A percentile compares a stretch with the other conserved stretches of the same genome.
Conservation (phyloP, 2,329 filamentous ascomycete genomes). For the Cordyceps cateniannulata region DNA sequence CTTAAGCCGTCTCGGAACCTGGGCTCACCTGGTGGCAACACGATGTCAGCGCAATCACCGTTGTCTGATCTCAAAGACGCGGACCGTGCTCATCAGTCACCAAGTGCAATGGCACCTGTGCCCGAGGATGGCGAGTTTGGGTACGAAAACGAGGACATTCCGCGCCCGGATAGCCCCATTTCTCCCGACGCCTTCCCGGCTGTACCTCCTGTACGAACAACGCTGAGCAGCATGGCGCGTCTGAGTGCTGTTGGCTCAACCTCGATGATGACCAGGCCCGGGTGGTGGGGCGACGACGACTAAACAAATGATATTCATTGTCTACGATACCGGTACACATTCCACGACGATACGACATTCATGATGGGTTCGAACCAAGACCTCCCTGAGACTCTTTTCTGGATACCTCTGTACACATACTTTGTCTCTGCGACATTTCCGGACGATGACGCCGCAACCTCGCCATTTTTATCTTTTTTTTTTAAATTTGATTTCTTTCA, state of each 20-base stretch:
- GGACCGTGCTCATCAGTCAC: not conserved
- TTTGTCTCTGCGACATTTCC: not conserved
- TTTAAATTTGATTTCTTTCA: not conserved
- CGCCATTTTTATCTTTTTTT: not conserved
- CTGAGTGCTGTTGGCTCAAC: constrained; percentile 33
- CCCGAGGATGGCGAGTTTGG: constrained; percentile 14
- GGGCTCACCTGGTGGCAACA: not conserved
- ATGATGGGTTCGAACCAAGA: not conserved
- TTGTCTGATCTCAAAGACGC: not conserved
- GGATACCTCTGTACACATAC: not conserved
- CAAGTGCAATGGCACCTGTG: constrained; percentile 12
- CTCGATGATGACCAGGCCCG: constrained; percentile 22
- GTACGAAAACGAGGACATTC: constrained; percentile 23
- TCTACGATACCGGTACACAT: not conserved
- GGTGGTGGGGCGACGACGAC: constrained; percentile 37
- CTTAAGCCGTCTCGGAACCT: not conserved
- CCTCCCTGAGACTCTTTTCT: not conserved
- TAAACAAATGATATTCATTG: constrained; percentile 14
- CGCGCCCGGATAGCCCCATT: constrained; percentile 36
- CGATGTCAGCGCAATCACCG: not conserved
- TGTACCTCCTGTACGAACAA: constrained; percentile 17
- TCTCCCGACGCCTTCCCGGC: constrained; percentile 27
- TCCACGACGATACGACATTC: constrained; percentile 12
- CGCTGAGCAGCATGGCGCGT: constrained; percentile 33
- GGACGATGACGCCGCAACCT: not conserved